Evolutionary conservation across 2,329 filamentous ascomycete species (phyloP), one percentile per base, ranked within the genome.

Genomic region (Pseudogymnoascus sp.): DNA sequence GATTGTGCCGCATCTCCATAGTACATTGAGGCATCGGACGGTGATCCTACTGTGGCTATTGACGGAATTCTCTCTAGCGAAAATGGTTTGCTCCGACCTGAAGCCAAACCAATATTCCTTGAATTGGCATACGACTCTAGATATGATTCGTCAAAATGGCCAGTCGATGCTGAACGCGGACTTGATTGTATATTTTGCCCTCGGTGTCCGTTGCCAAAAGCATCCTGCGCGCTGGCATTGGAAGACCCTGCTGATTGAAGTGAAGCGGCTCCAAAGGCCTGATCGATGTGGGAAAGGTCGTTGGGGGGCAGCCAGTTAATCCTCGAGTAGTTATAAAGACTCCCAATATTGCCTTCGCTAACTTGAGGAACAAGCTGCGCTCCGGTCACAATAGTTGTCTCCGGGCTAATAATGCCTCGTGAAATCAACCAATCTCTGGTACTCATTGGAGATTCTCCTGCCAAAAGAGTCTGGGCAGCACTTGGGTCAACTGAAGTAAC

Each of bases 301-400:
- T 35, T 62, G 10, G 21, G 37, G 38, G 60, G 60, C 2, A 62
- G 40, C 60, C 60, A 62, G 23, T 62, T 62, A 25, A 62, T 62
- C 50, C 50, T 62, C 28, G 60, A 62, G 25, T 62, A 62, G n/a
- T 62, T 50, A 21, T 62, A 62, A 25, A 62, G 42, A 11, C 60
- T 62, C 23, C 60, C 60, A 25, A 62, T 62, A 10, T 62, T 62
- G 16, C 60, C 60, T 18, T 62, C 60, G 40, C 60, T 62, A 7
- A 62, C 60, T 50, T 62, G 40, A 53, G 60, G 60, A 21, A 62
- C 37, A 53, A 62, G 60, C 21, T 50, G 50, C 23, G 60, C 60
- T 25, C 60, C 60, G 3, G 60, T 23, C 12, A 62, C 50, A 10
- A 62, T 50, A 37, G 60, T 56, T 56, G 42, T 21, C 10, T 53